Conservation (phyloP, 306 rosid genomes). For the Macrotyloma uniflorum region DNA sequence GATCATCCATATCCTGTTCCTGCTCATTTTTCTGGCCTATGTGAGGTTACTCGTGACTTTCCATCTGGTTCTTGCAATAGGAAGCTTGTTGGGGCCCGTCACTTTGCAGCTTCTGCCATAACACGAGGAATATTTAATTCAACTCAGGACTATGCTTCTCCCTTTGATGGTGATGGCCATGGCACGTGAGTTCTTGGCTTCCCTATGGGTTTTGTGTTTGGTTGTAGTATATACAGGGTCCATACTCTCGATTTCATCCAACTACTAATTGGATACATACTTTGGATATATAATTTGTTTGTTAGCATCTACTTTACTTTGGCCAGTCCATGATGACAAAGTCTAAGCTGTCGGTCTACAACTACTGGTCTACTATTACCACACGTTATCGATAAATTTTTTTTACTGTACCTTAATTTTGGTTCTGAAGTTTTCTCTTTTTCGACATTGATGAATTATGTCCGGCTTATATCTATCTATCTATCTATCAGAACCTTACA, state of each 20-base stretch:
- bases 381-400: not conserved
- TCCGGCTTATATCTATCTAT: constrained; percentile 1
- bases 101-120: constrained; percentile 98
- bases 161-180: constrained; percentile 98
- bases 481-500: too few relatives aligned
- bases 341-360: not conserved
- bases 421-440: not conserved
- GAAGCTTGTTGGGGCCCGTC: constrained; percentile 97
- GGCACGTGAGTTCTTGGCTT: constrained; percentile 83
- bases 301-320: not conserved
- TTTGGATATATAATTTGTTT: not conserved
- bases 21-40: constrained; percentile 78
- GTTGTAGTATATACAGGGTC: not conserved
- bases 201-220: constrained; percentile 2
- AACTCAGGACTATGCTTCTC: constrained; percentile 91
- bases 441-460: constrained; percentile 3
- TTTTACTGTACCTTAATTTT: constrained; percentile 21
- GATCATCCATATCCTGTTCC: constrained; percentile 77
- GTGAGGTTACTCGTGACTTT: constrained; percentile 95
- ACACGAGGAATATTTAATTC: constrained; percentile 89
- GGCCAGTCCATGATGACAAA: constrained; percentile 12
- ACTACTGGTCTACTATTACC: not conserved
- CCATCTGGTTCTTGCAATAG: constrained; percentile 98
- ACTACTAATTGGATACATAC: not conserved
- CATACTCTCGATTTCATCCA: not conserved